phyloP scores from a whole-genome alignment of 2,329 filamentous ascomycete species.

The Blumeria hordei region DNA sequence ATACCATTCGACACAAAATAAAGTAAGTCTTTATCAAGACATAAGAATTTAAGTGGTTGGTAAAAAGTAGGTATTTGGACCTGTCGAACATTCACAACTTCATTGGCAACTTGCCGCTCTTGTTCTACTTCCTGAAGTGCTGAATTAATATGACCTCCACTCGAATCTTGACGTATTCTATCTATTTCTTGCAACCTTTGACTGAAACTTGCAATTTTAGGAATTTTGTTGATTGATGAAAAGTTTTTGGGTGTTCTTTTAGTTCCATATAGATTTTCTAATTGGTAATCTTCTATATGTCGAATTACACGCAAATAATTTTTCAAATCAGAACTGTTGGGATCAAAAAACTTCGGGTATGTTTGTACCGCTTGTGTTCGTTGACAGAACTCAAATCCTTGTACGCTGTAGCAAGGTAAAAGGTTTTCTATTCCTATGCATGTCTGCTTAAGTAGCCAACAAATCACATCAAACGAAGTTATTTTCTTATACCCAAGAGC shows the following conservation, averaged over 20 bases:
- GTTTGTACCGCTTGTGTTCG: constrained; percentile 24
- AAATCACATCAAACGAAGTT: constrained; percentile 23
- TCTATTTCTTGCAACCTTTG: background rate
- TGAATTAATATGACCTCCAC: constrained; percentile 13
- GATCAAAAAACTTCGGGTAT: constrained; percentile 19
- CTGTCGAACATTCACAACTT: constrained; percentile 22
- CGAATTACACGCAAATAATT: constrained; percentile 22
- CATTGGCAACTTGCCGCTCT: constrained; percentile 22
- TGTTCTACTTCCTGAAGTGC: constrained; percentile 29
- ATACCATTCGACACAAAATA: constrained; percentile 22
- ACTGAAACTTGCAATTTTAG: background rate
- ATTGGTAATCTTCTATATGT: constrained; percentile 28
- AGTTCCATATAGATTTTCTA: constrained; percentile 31
- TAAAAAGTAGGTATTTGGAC: constrained; percentile 19
- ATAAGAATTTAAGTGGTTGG: constrained; percentile 18
- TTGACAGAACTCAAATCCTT: constrained; percentile 34
- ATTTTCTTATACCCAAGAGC: background rate
- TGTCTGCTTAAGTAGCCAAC: constrained; percentile 39
- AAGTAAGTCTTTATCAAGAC: constrained; percentile 23
- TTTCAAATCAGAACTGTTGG: constrained; percentile 16
- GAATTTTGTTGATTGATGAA: background rate
- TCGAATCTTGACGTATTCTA: background rate
- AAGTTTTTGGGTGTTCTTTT: constrained; percentile 4
- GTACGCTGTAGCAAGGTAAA: constrained; percentile 29
- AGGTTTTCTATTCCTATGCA: constrained; percentile 34